A percentile compares a stretch with the other conserved stretches of the same genome.
phyloP scores from a whole-genome alignment of 768 basidiomycete genomes.

The Phylloporus sp. region DNA sequence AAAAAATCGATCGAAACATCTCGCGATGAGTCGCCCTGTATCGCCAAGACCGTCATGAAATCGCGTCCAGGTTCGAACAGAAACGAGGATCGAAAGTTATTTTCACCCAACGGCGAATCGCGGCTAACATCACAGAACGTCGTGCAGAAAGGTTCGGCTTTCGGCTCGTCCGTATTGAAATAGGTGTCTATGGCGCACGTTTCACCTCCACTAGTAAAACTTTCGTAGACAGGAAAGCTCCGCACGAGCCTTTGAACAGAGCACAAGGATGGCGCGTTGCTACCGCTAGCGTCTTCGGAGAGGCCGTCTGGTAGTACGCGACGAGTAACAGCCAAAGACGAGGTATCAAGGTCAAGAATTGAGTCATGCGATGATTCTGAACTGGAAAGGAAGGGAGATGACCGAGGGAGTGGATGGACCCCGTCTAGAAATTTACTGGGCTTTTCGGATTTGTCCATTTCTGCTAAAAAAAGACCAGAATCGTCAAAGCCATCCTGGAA shows the following conservation, averaged over 20 bases:
- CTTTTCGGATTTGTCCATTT: not conserved
- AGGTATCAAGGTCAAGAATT: conserved; percentile 23
- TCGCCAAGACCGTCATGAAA: not conserved
- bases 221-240: not conserved
- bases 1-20: conserved; percentile 22
- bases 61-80: not conserved
- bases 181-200: not conserved
- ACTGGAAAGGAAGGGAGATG: conserved; percentile 20
- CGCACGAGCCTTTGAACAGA: not conserved
- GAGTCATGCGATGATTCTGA: conserved; percentile 11
- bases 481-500: not conserved
- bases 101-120: not conserved
- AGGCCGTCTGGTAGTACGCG: not conserved
- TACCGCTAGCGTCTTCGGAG: not conserved
- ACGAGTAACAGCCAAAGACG: conserved; percentile 8
- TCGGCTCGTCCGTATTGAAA: not conserved
- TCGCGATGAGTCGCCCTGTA: not conserved
- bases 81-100: not conserved
- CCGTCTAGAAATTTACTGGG: not conserved
- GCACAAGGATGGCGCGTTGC: not conserved
- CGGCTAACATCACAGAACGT: not conserved
- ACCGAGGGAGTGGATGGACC: conserved; percentile 14
- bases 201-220: not conserved
- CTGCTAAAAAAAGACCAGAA: not conserved
- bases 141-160: not conserved